Evolutionary conservation across 441 rosid species (phyloP).

Genomic region (Iberis amara): DNA sequence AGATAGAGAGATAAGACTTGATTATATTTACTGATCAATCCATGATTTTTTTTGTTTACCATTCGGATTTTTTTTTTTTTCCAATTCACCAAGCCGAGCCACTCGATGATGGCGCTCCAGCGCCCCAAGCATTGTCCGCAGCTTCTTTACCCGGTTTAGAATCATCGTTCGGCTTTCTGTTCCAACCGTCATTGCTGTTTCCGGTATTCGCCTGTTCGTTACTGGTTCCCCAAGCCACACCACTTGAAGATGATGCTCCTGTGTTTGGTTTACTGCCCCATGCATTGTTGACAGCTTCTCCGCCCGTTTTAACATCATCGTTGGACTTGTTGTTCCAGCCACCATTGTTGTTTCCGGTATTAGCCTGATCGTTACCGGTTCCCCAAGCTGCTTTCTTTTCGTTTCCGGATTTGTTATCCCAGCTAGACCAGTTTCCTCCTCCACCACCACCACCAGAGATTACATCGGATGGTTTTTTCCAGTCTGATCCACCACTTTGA

Average conservation of each 20-base stretch:
- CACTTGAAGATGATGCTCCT: too few species aligned
- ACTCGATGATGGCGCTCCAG: slow-evolving; percentile 14
- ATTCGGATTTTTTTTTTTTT: slow-evolving; percentile 6
- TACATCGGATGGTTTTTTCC: slow-evolving; percentile 34
- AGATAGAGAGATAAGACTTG: too few species aligned
- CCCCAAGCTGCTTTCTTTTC: slow-evolving; percentile 37
- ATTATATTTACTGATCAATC: too few species aligned
- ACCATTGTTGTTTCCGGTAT: slow-evolving; percentile 24
- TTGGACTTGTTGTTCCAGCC: slow-evolving; percentile 24
- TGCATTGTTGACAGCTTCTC: too few species aligned
- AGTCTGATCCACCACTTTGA: slow-evolving; percentile 35
- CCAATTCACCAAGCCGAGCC: slow-evolving; percentile 20
- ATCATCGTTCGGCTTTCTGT: too few species aligned
- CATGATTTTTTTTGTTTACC: slow-evolving; percentile 6
- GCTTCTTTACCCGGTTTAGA: too few species aligned
- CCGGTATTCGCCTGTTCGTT: too few species aligned
- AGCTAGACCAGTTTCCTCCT: slow-evolving; percentile 27
- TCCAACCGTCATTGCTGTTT: too few species aligned
- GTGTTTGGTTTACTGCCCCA: too few species aligned
- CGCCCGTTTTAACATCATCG: not conserved
- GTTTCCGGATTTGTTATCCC: slow-evolving; percentile 24
- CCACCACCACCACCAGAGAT: slow-evolving; percentile 12
- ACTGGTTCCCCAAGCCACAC: too few species aligned
- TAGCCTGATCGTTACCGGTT: slow-evolving; percentile 34
- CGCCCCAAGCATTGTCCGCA: not conserved